Evolutionary conservation across 2,329 filamentous ascomycete species (phyloP).

Genomic region (Fusarium subglutinans): DNA sequence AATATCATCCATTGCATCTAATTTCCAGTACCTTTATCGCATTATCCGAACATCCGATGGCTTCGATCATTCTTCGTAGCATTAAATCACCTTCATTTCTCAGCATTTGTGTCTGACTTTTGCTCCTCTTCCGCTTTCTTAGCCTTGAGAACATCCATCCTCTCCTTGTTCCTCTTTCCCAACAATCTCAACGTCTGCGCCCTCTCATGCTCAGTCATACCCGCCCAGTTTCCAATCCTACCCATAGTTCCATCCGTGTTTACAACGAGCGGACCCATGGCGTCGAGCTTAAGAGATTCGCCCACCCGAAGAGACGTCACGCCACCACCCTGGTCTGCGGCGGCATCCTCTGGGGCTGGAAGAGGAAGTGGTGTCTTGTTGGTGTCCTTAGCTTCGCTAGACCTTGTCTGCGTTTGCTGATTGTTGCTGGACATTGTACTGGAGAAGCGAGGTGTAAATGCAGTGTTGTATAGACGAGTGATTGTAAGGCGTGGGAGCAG

Average conservation of each 20-base stretch:
- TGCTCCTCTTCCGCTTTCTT: constrained; percentile 24
- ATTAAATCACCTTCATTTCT: neutral
- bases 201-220: constrained; percentile 75
- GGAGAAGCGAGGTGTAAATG: constrained; percentile 6
- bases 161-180: constrained; percentile 72
- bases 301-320: constrained; percentile 39
- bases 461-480: constrained; percentile 4
- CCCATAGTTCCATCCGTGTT: constrained; percentile 77
- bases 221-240: constrained; percentile 76
- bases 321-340: constrained; percentile 34
- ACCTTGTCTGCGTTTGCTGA: constrained; percentile 5
- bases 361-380: constrained; percentile 23
- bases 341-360: constrained; percentile 37
- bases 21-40: neutral
- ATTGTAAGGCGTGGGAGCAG: constrained; percentile 23
- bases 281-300: constrained; percentile 66
- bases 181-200: constrained; percentile 73
- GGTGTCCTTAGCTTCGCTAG: constrained; percentile 1
- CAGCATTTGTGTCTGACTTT: neutral
- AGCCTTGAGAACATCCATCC: constrained; percentile 62
- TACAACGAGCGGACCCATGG: constrained; percentile 77
- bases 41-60: neutral
- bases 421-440: constrained; percentile 9
- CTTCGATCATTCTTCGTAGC: neutral
- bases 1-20: neutral